Conservation (phyloP, 208 protist genomes). For the Leishmania tarentolae region DNA sequence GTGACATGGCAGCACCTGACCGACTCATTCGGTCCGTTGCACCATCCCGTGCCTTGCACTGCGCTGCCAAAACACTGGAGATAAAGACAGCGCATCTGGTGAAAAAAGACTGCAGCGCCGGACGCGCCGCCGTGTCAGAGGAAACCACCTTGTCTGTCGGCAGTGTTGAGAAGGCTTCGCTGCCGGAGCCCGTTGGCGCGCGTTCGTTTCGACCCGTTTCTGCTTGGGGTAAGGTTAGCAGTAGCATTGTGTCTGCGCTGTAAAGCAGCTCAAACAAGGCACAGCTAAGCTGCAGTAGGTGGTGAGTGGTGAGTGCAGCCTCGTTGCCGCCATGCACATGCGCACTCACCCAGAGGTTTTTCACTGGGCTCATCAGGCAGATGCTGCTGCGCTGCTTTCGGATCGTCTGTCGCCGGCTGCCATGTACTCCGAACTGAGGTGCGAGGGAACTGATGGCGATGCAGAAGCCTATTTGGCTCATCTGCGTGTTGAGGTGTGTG, state of each 20-base stretch:
- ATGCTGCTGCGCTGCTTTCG: constrained; percentile 29
- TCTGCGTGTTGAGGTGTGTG: constrained; percentile 39
- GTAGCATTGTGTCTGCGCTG: constrained; percentile 3
- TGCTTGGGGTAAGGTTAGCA: background rate
- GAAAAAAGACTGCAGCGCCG: constrained; percentile 21
- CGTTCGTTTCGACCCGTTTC: background rate
- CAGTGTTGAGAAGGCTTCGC: background rate
- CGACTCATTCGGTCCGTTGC: background rate
- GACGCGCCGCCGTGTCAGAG: constrained; percentile 2
- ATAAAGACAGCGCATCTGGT: constrained; percentile 21
- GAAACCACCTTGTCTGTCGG: background rate
- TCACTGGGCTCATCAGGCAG: constrained; percentile 17
- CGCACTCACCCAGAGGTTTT: constrained; percentile 21
- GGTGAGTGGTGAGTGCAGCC: constrained; percentile 24
- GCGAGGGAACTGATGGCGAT: constrained; percentile 51
- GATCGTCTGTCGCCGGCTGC: constrained; percentile 11
- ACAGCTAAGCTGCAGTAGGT: constrained; percentile 27
- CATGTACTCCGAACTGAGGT: constrained; percentile 34
- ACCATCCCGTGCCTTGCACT: background rate
- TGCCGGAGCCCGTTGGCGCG: background rate
- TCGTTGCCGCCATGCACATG: constrained; percentile 28
- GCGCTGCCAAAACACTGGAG: constrained; percentile 16
- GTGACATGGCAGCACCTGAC: constrained; percentile 8
- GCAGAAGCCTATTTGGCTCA: constrained; percentile 78
- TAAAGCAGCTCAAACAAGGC: constrained; percentile 32